Evolutionary conservation across 2,329 filamentous ascomycete species (phyloP), one percentile per base, ranked within the genome.

Genomic region (Ascochyta clinopodiicola): DNA sequence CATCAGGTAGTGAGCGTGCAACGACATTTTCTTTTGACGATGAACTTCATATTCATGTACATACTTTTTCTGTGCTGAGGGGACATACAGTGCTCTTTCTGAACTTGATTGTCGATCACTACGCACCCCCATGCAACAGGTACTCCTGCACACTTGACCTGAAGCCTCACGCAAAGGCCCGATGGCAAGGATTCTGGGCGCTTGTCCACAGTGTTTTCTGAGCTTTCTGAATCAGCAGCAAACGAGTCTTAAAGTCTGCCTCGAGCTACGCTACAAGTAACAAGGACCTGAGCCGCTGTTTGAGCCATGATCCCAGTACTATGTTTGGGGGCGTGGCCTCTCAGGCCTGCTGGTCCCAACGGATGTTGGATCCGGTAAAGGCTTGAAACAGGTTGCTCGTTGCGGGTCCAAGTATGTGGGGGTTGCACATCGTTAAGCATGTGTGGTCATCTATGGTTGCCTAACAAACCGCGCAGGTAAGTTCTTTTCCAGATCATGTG

Each of bases 71-170:
- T 5, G 13, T 22, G 35, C 6, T 21, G 35, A 37, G 10, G 19
- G 8, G 19, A 13, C 12, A 22, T 37, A 19, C 19, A 9, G 35
- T 21, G 35, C 19, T 45, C 31, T 27, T 27, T 36, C 1, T 45
- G 17, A 21, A 40, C 39, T 19, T 29, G 32, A 38, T 13, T 13
- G 46, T 36, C 37, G 52, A 56, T 56, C 43, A 51, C 43, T n/a
- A 21, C 36, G 47, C 52, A 38, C 5, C 38, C 32, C 42, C 37
- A 46, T 56, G 52, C 34, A 2, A 27, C 42, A 24, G 3, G 31
- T 19, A 34, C 36, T 45, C 12, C 29, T 19, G 12, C 36, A 8
- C 13, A 17, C 17, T 21, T 25, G 37, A 44, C 21, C 31, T 34
- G 13, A n/a, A 32, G n/a, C 12, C 17, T 34, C 24, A 43, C 29